Base-by-base conservation (phyloP, 2,329 filamentous ascomycete genomes). In the Pseudogymnoascus sp. region DNA sequence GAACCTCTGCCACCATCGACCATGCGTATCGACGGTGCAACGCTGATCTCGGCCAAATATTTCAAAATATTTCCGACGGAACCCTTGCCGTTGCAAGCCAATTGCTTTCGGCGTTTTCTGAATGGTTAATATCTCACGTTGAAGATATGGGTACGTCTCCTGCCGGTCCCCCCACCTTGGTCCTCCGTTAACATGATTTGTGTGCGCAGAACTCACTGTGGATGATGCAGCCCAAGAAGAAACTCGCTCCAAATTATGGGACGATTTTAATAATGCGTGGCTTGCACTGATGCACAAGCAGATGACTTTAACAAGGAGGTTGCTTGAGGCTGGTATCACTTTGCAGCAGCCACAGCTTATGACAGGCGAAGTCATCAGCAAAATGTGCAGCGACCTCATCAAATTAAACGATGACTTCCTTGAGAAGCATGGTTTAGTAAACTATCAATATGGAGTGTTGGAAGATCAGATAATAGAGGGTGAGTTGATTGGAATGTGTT, bases 371-470 rank as follows among this genome's bases (percentile, higher is more conserved):
- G 82, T 79, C 22, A 79, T 97, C 57, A 85, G 89, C 68, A 86
- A 85, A 66, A 87, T 97, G 82, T 91, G 90, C 11, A 87, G 88
- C 60, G 88, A 96, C 68, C 75, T 99, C 30, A 82, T 96, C 61
- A 82, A 86, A 58, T 79, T 96, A 58, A 30, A 53, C 12, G 96
- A 92, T 71, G 91, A 97, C 71, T 83, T 83, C 58, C 83, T 97
- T 64, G 93, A 97, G 74, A 87, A 88, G 66, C 87, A 95, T 71
- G 94, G 94, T n/a, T 77, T 99, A 57, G 91, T 99, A 9, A 94
- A 99, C 75, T 99, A 97, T 72, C 89, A 97, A 70, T 95, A 96
- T 77, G 94, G 94, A 7, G 90, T 97, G 25, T 95, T 91, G 84
- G 94, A 97, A 75, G 92, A 97, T 71, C 86, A 90, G 70, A 97